These are phyloP conservation scores for Coprinopsis strossmayeri DNA, from an alignment of 768 basidiomycete genomes.

Conservation along the genomic window DNA sequence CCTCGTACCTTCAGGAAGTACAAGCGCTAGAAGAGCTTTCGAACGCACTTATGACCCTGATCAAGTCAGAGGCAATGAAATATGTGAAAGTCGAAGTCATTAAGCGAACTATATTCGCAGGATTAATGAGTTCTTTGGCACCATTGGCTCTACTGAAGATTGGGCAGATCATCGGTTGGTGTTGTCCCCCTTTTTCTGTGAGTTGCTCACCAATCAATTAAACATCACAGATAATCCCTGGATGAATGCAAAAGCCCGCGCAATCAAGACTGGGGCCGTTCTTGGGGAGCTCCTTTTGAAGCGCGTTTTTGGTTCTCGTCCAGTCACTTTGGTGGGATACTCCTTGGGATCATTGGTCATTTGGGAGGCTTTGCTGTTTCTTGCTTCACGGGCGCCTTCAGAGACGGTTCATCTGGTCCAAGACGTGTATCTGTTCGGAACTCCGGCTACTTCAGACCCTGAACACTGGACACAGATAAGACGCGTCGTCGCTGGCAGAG, in stretches of 20 bases:
- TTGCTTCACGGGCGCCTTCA: constrained; percentile 36
- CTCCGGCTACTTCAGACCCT: constrained; percentile 35
- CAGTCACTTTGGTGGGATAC: constrained; percentile 50
- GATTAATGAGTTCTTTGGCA: constrained; percentile 41
- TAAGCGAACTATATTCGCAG: constrained; percentile 44
- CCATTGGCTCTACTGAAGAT: constrained; percentile 46
- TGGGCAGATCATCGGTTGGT: constrained; percentile 46
- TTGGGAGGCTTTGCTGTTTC: constrained; percentile 45
- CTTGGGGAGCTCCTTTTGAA: constrained; percentile 43
- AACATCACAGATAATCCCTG: constrained; percentile 45
- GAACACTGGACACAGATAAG: constrained; percentile 39
- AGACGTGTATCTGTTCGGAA: constrained; percentile 50
- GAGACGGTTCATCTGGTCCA: constrained; percentile 43
- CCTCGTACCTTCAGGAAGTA: constrained; percentile 36
- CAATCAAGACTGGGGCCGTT: constrained; percentile 47
- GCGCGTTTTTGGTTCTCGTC: constrained; percentile 47
- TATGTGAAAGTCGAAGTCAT: constrained; percentile 44
- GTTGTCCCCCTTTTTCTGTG: no score
- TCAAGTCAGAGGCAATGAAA: constrained; percentile 43
- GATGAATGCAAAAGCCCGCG: constrained; percentile 49
- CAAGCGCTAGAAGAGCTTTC: constrained; percentile 45
- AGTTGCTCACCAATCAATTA: constrained; percentile 1
- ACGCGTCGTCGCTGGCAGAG: constrained; percentile 41
- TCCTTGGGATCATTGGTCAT: constrained; percentile 52
- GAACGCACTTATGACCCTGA: constrained; percentile 34